Evolutionary conservation across 1,139 yeast genomes (phyloP).

Genomic region (Suhomyces maxii): DNA sequence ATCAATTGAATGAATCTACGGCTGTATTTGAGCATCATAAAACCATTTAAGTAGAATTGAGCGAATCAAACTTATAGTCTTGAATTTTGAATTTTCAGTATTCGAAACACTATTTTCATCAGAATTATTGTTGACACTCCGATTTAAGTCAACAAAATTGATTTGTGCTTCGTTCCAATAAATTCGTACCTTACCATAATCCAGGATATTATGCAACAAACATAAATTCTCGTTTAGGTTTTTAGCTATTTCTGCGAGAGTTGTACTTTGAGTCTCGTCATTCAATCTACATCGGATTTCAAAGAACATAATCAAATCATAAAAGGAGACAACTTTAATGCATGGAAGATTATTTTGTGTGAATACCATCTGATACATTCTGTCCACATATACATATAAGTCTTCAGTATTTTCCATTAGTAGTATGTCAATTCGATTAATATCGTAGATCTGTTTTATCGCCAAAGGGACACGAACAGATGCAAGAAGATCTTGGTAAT

Average conservation of each 20-base stretch:
- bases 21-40: neutral
- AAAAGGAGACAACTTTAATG: neutral
- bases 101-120: neutral
- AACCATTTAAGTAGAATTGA: neutral
- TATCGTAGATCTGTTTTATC: neutral
- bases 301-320: neutral
- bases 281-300: neutral
- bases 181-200: neutral
- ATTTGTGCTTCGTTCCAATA: neutral
- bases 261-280: neutral
- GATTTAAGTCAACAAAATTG: neutral
- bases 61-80: neutral
- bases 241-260: neutral
- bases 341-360: neutral
- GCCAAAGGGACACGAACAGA: neutral
- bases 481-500: neutral
- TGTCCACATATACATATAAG: slow-evolving; percentile 6
- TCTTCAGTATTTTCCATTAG: slow-evolving; percentile 12
- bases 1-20: neutral
- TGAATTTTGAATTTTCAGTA: too few relatives aligned
- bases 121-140: neutral
- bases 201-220: slow-evolving; percentile 1
- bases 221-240: neutral
- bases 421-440: slow-evolving; percentile 9
- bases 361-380: slow-evolving; percentile 1